phyloP scores from a whole-genome alignment of 768 basidiomycete species.

The Auricularia sp. region DNA sequence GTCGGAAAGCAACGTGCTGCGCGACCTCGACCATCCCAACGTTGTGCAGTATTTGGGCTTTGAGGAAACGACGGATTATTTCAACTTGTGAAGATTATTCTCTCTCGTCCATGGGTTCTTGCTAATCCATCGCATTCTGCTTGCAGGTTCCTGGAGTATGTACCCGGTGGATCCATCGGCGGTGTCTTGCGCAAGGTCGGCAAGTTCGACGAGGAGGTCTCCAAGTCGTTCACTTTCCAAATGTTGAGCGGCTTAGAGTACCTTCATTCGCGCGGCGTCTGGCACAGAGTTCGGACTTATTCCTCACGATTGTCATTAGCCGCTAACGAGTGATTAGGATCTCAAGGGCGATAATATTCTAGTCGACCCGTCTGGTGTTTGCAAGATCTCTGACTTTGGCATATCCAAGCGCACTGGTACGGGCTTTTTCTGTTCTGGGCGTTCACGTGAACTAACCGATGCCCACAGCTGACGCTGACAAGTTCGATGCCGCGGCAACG shows the following conservation, averaged over 20 bases:
- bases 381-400: slow-evolving; percentile 43
- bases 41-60: slow-evolving; percentile 97
- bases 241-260: slow-evolving; percentile 37
- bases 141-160: slow-evolving; percentile 38
- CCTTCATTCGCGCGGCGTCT: slow-evolving; percentile 31
- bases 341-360: slow-evolving; percentile 43
- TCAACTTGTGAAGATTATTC: slow-evolving; percentile 71
- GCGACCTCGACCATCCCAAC: slow-evolving; percentile 92
- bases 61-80: slow-evolving; percentile 75
- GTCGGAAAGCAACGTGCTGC: slow-evolving; percentile 90
- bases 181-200: slow-evolving; percentile 33
- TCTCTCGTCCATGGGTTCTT: background rate
- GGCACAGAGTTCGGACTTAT: slow-evolving; percentile 27
- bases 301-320: background rate
- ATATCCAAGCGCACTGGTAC: slow-evolving; percentile 31
- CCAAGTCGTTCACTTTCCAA: slow-evolving; percentile 36
- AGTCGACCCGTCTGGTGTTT: slow-evolving; percentile 34
- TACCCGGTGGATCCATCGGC: slow-evolving; percentile 38
- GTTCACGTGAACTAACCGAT: background rate
- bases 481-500: slow-evolving; percentile 28
- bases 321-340: slow-evolving; percentile 17
- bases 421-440: slow-evolving; percentile 9
- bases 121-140: background rate
- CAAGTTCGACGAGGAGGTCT: slow-evolving; percentile 31
- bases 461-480: slow-evolving; percentile 29